A percentile compares a stretch with the other conserved stretches of the same genome.
Conservation (phyloP, 2,329 filamentous ascomycete species). For the Neonectria ditissima region DNA sequence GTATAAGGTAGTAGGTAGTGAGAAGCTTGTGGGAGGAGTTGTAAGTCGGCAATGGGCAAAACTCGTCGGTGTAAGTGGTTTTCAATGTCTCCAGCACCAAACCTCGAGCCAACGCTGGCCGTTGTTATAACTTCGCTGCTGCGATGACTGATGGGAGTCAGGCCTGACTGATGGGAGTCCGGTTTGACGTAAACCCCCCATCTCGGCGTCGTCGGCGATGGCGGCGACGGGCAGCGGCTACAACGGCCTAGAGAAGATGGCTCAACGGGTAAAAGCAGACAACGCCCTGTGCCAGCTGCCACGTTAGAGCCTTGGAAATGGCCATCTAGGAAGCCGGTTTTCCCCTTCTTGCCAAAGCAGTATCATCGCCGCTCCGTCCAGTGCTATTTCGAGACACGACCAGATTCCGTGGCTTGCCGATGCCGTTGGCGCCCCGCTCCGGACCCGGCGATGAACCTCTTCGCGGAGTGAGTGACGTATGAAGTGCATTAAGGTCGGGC, state of each 20-base stretch:
- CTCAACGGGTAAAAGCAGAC: background rate
- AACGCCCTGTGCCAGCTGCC: background rate
- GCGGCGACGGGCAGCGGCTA: background rate
- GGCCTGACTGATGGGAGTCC: constrained; percentile 10
- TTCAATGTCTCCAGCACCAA: background rate
- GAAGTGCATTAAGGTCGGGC: background rate
- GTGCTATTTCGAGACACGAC: background rate
- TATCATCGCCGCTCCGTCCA: background rate
- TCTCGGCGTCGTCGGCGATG: constrained; percentile 21
- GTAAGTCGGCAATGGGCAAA: background rate
- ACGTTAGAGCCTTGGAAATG: background rate
- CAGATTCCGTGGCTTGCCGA: background rate
- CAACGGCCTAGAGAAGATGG: background rate
- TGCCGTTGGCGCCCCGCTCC: background rate
- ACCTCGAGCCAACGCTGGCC: background rate
- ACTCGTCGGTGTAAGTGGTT: background rate
- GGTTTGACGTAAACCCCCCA: constrained; percentile 22
- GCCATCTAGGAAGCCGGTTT: background rate
- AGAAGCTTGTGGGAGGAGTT: background rate
- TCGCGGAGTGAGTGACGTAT: background rate
- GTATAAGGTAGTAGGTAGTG: background rate
- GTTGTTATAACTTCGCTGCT: background rate
- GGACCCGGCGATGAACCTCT: background rate
- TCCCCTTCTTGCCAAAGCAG: background rate
- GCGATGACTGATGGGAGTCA: constrained; percentile 10